Base-by-base conservation (phyloP, 306 rosid genomes). In the Styphnolobium japonicum region DNA sequence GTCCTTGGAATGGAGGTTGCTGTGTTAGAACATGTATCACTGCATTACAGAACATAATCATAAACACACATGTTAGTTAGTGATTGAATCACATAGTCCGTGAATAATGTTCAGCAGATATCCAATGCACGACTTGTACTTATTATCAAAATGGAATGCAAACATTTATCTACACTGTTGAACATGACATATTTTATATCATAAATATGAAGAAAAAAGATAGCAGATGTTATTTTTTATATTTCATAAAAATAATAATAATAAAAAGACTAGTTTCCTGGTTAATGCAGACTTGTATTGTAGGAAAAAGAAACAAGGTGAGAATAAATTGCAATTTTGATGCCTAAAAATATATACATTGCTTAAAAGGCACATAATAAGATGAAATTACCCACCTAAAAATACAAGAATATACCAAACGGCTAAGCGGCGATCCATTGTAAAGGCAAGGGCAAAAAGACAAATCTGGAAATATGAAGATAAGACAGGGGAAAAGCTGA, bases 391-490 rank as follows among this genome's bases (percentile, higher is more conserved):
- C 90, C 72, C 79, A 93, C 98, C 97, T 82, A 86, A 64, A 78
- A 95, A 91, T 42, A 80, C 85, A 51, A 86, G 82, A 43, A 88
- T 29, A 70, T 91, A 95, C 96, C 96, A 93, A n/a, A 91, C 52
- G 19, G 96, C 90, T 85, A 95, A 80, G 80, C 92, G 84, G 81
- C 89, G 83, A 76, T 95, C 98, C 95, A 95, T 78, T 29, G 90
- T 85, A 46, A 79, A 75, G 85, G 98, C 85, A 56, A 95, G 86
- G 27, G 79, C 88, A 72, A 91, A 74, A 58, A 92, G 90, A 80
- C 92, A 91, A 86, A 90, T 77, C 98, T 95, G 97, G 62, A 87
- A 52, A 80, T 58, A 68, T 75, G 39, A 31, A 62, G 48, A 42
- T 27, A 72, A 75, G 82, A 74, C 42, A 64, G n/a, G 34, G 36